Base-by-base conservation (phyloP, 2,329 filamentous ascomycete species). In the Aspergillus transmontanensis region DNA sequence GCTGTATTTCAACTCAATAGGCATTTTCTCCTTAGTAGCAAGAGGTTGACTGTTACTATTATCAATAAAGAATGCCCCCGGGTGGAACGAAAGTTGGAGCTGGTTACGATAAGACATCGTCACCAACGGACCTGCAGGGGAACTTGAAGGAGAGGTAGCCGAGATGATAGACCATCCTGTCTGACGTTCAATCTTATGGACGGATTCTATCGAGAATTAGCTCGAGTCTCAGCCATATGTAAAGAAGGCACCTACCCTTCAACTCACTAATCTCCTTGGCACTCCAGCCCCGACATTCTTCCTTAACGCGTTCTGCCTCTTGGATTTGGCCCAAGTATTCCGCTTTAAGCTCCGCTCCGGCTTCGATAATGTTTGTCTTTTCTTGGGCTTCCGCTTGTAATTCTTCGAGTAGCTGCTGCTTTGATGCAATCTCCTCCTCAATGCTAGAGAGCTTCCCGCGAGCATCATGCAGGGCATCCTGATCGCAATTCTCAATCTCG, bases 251-350 rank as follows among this genome's bases (percentile, higher is more conserved):
- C 82, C 74, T 84, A 92, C 91, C 86, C 85, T 94, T 93, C n/a
- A 96, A 82, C 45, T 83, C 81, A 66, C 86, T 86, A 66, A 98
- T 92, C 78, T 98, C 95, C 32, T 85, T 89, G 58, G 89, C 87
- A 61, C 90, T 94, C 90, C 94, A 97, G 45, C 94, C 94, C 59
- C 94, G 88, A 75, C 91, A 96, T 72, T 96, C 91, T 75, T 97
- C 93, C 65, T 91, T 87, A 30, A 96, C 84, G 67, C 88, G 89
- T 76, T 97, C 93, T 0, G 94, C 92, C 71, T 93, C 89, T 63
- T 87, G 85, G 62, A 96, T 97, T 55, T 95, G 91, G 32, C 87
- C 84, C 34, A 90, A 72, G 68, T 86, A 93, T 69, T 88, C 85
- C 59, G 87, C 79, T 75, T 94, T 97, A 71, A 87, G 85, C 63